Evolutionary conservation across 768 basidiomycete genomes (phyloP), one percentile per base, ranked within the genome.

Genomic region (Galerina sulciceps): DNA sequence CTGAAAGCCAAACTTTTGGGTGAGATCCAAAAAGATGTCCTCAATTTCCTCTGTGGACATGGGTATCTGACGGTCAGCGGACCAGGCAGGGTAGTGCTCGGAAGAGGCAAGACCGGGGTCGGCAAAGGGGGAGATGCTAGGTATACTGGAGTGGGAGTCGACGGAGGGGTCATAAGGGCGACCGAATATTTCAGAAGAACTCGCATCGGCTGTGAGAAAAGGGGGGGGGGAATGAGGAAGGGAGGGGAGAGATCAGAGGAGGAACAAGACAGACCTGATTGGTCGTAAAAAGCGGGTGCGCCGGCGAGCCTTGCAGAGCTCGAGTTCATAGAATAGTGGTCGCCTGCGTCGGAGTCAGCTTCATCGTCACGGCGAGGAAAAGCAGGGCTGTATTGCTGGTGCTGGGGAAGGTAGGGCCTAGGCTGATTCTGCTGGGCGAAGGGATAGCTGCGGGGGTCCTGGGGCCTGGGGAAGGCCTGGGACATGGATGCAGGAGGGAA

Each of bases 1-100:
- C 76, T 96, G 97, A 75, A 99, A 99, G 56, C 97, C 97, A 72
- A 99, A 99, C 77, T 99, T 99, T 79, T 98, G 94, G 42, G 94
- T 89, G 59, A 99, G 85, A 76, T 99, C 97, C 67, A 98, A 89
- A 71, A 99, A 94, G 62, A 99, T 96, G 73, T 99, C 97, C 74
- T 98, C 97, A 57, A 99, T 98, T 75, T 98, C 96, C 73, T 99
- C 97, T 61, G 91, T 94, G 40, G 94, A 95, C 72, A 99, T 90
- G 61, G 97, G 97, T 61, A 97, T 95, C 70, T 94, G 91, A 52
- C 91, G 89, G 63, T 96, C 93, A 34, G 90, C 82, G 23, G 91
- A 85, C 97, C 97, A 99, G 41, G 96, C 96, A 59, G 96, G 96
- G 73, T 96, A 99, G 54, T 91, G 91, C 55, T 91, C 86, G 18